These are phyloP conservation scores for Leonotis leonurus DNA, from an alignment of 257 asterid species.

Conservation along the genomic window DNA sequence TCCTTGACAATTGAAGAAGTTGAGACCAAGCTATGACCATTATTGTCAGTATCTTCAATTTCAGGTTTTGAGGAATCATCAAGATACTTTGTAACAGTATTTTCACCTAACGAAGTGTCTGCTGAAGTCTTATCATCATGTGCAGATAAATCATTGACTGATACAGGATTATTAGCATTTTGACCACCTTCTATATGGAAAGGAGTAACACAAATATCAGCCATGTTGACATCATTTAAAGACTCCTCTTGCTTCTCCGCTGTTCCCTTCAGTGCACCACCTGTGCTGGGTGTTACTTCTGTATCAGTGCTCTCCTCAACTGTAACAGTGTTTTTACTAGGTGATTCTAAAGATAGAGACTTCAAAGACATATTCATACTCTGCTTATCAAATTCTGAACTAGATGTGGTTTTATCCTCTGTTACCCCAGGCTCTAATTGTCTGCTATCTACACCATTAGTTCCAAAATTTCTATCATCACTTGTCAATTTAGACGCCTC, in stretches of 20 bases:
- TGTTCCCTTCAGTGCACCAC: slow-evolving; percentile 7
- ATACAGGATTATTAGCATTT: slow-evolving; percentile 13
- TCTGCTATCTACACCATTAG: slow-evolving; percentile 12
- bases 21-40: slow-evolving; percentile 20
- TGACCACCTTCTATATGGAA: slow-evolving; percentile 8
- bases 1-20: slow-evolving; percentile 35
- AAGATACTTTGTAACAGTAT: slow-evolving; percentile 10
- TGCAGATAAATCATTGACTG: slow-evolving; percentile 17
- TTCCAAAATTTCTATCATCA: slow-evolving; percentile 20
- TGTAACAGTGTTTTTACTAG: slow-evolving; percentile 23
- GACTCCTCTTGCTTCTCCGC: slow-evolving; percentile 26
- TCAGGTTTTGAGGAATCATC: slow-evolving; percentile 31
- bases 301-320: slow-evolving; percentile 22
- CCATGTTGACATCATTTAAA: slow-evolving; percentile 21
- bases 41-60: slow-evolving; percentile 26
- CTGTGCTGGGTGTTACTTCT: slow-evolving; percentile 16
- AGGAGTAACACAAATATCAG: slow-evolving; percentile 22
- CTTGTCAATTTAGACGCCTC: slow-evolving; percentile 18
- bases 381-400: slow-evolving; percentile 7
- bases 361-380: slow-evolving; percentile 23
- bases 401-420: slow-evolving; percentile 22
- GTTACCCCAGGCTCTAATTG: slow-evolving; percentile 23
- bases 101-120: slow-evolving; percentile 12
- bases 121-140: slow-evolving; percentile 21
- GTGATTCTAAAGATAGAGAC: slow-evolving; percentile 31